These are phyloP conservation scores for Zygosaccharomyces kombuchaensis DNA, from an alignment of 805 yeast species.

Conservation along the genomic window DNA sequence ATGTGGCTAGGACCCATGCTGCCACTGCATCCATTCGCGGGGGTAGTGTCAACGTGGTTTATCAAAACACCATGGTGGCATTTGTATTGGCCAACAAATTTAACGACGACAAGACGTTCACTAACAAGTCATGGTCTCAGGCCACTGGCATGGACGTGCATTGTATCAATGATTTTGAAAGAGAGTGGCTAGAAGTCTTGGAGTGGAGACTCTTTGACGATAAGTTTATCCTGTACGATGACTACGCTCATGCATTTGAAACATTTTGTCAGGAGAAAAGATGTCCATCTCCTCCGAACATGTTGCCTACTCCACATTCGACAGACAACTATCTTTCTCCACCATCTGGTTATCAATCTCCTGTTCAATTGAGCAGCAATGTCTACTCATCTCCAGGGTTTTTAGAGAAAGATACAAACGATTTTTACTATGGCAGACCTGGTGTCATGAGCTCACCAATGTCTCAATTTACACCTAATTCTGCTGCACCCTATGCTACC, in stretches of 20 bases:
- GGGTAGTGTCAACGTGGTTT: slow-evolving; percentile 37
- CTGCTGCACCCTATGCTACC: slow-evolving; percentile 15
- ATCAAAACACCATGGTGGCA: slow-evolving; percentile 60
- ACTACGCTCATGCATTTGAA: slow-evolving; percentile 24
- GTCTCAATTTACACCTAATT: slow-evolving; percentile 12
- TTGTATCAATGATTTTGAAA: slow-evolving; percentile 63
- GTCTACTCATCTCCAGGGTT: slow-evolving; percentile 24
- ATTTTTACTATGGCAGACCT: slow-evolving; percentile 17
- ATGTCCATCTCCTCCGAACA: slow-evolving; percentile 13
- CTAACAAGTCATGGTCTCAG: slow-evolving; percentile 91
- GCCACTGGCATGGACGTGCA: slow-evolving; percentile 78
- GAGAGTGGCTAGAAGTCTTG: slow-evolving; percentile 58
- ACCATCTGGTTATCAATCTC: slow-evolving; percentile 27
- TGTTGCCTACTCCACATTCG: slow-evolving; percentile 16
- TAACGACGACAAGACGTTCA: slow-evolving; percentile 94
- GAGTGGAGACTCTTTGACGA: slow-evolving; percentile 54
- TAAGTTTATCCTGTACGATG: slow-evolving; percentile 26
- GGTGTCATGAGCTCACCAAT: slow-evolving; percentile 14
- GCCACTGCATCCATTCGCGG: slow-evolving; percentile 31
- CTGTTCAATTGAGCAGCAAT: slow-evolving; percentile 14
- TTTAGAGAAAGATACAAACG: slow-evolving; percentile 21
- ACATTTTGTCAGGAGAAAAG: slow-evolving; percentile 21
- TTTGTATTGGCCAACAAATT: slow-evolving; percentile 86
- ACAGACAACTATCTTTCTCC: slow-evolving; percentile 17
- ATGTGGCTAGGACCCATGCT: slow-evolving; percentile 40